phyloP scores from a whole-genome alignment of 148 eudicot genomes.

The Chenopodium album region DNA sequence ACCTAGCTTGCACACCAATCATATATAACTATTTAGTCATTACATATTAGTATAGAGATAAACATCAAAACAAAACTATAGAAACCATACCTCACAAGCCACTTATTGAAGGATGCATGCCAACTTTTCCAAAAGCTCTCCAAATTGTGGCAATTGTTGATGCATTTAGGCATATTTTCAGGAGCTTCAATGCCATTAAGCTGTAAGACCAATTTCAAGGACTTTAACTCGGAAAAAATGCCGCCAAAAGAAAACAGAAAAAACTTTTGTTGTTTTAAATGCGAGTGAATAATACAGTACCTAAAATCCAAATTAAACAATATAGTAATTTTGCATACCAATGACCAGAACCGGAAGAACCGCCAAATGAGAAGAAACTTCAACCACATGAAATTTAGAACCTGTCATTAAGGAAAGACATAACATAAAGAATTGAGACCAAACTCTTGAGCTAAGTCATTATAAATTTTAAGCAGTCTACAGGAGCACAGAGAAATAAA shows the following conservation, averaged over 20 bases:
- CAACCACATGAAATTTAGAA: conserved; percentile 96
- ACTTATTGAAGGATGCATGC: conserved; percentile 98
- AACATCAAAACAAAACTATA: conserved; percentile 15
- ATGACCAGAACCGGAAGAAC: conserved; percentile 86
- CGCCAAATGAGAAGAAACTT: conserved; percentile 96
- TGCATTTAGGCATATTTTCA: conserved; percentile 95
- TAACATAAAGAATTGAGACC: conserved; percentile 10
- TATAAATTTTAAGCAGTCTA: neutral
- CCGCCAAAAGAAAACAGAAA: neutral
- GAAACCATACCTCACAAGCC: conserved; percentile 85
- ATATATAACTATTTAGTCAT: conserved; percentile 4
- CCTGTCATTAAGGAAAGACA: conserved; percentile 44
- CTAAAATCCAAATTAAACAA: neutral
- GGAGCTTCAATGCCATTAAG: conserved; percentile 82
- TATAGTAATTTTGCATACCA: conserved; percentile 47
- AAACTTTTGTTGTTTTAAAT: neutral
- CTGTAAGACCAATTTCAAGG: conserved; percentile 32
- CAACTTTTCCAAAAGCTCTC: conserved; percentile 96
- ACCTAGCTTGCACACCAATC: conserved; percentile 41
- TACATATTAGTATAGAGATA: conserved; percentile 7
- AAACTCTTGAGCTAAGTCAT: neutral
- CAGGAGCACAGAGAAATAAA: neutral
- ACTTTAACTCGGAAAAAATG: neutral
- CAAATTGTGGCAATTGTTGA: conserved; percentile 91
- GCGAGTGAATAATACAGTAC: neutral